phyloP scores from a whole-genome alignment of 768 basidiomycete species.

The Coprinopsis cinerea region DNA sequence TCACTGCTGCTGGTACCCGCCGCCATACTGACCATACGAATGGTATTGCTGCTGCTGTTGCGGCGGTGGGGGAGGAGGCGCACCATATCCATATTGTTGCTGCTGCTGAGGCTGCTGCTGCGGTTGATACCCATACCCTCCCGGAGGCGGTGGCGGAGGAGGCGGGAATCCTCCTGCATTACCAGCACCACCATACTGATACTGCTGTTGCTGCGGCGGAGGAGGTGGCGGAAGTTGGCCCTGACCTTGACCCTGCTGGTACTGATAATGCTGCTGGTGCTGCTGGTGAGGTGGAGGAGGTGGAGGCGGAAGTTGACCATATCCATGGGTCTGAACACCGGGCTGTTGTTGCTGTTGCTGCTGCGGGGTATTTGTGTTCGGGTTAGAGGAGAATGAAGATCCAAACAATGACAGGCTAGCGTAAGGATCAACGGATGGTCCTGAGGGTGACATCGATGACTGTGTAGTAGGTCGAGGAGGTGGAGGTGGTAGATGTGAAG shows the following conservation, averaged over 20 bases:
- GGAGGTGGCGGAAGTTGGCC: conserved; percentile 18
- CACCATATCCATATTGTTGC: conserved; percentile 15
- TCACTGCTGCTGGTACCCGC: conserved; percentile 21
- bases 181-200: conserved; percentile 4
- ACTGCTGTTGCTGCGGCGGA: conserved; percentile 17
- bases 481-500: conserved; percentile 12
- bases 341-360: conserved; percentile 12
- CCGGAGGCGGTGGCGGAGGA: conserved; percentile 18
- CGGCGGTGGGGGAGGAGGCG: conserved; percentile 15
- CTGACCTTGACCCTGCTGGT: conserved; percentile 13
- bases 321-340: too few relatives aligned
- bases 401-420: not conserved
- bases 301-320: conserved; percentile 13
- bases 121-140: conserved; percentile 10
- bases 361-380: conserved; percentile 1
- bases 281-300: conserved; percentile 16
- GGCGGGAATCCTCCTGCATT: conserved; percentile 5
- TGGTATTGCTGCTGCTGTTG: conserved; percentile 12
- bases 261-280: too few relatives aligned
- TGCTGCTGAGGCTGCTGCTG: conserved; percentile 16
- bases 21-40: conserved; percentile 10
- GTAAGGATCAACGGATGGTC: not conserved
- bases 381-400: not conserved
- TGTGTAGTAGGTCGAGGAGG: conserved; percentile 1
- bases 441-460: not conserved